Percentiles rank a stretch among this genome's conserved stretches.
phyloP scores from a whole-genome alignment of 23 red algal species.

The Chondrus crispus region DNA sequence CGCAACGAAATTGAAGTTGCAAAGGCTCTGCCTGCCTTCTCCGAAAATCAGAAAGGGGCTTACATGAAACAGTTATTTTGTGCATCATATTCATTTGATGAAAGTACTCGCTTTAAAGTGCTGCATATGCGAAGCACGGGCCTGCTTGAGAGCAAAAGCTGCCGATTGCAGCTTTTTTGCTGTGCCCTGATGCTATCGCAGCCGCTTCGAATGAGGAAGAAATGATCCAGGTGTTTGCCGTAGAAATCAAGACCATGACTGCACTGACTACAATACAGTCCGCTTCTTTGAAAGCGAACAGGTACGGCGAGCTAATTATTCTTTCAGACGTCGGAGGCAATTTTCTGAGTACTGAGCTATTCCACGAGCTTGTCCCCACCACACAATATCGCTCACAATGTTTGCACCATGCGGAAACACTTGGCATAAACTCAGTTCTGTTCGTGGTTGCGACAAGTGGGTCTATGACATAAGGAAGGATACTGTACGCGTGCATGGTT shows the following conservation, averaged over 20 bases:
- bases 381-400: neutral
- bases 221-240: neutral
- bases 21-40: slow-evolving; percentile 12
- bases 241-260: slow-evolving; percentile 25
- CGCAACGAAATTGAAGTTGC: neutral
- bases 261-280: neutral
- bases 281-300: neutral
- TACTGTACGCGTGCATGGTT: neutral
- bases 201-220: neutral
- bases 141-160: neutral
- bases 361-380: neutral
- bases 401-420: neutral
- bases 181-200: neutral
- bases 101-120: neutral
- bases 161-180: neutral
- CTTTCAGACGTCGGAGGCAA: neutral
- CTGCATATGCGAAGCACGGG: neutral
- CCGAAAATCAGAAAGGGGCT: neutral
- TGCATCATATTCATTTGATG: no score
- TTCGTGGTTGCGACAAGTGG: slow-evolving; percentile 17
- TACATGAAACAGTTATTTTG: neutral
- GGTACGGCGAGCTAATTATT: neutral
- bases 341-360: neutral
- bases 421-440: neutral
- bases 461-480: neutral